phyloP scores from a whole-genome alignment of 306 rosid species.

The Lotus japonicus region DNA sequence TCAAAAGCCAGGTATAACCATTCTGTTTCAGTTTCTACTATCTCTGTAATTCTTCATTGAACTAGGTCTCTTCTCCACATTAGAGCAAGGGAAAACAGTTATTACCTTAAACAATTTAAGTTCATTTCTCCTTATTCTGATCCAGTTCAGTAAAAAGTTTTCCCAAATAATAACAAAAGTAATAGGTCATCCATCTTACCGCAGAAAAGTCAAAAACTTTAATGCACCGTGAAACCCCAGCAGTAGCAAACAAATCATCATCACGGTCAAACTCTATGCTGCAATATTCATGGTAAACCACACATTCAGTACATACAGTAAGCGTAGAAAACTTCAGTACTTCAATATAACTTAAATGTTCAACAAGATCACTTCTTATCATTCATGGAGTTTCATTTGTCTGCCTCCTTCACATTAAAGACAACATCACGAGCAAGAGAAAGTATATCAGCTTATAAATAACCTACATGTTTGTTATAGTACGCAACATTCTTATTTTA shows the following conservation, averaged over 20 bases:
- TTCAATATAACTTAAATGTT: background rate
- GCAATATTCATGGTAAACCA: slow-evolving; percentile 36
- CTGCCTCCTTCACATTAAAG: slow-evolving; percentile 1
- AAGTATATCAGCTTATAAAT: background rate
- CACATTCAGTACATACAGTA: slow-evolving; percentile 10
- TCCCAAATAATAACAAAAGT: too few species aligned
- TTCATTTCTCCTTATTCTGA: too few species aligned
- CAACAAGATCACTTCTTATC: slow-evolving; percentile 1
- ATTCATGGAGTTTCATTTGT: background rate
- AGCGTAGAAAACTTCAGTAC: background rate
- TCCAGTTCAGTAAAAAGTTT: too few species aligned
- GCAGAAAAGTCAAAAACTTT: slow-evolving; percentile 88
- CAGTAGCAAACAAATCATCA: slow-evolving; percentile 90
- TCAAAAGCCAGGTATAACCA: too few species aligned
- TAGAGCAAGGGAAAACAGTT: too few species aligned
- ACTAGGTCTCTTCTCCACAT: too few species aligned
- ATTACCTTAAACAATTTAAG: too few species aligned
- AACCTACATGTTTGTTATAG: background rate
- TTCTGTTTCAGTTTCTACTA: too few species aligned
- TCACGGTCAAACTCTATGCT: slow-evolving; percentile 97
- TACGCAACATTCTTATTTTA: slow-evolving; percentile 12
- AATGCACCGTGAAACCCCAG: slow-evolving; percentile 96
- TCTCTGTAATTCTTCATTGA: too few species aligned
- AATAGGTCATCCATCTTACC: slow-evolving; percentile 42
- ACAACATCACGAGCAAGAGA: background rate